phyloP scores from a whole-genome alignment of 2,329 filamentous ascomycete species.

The Talaromyces rugulosus region DNA sequence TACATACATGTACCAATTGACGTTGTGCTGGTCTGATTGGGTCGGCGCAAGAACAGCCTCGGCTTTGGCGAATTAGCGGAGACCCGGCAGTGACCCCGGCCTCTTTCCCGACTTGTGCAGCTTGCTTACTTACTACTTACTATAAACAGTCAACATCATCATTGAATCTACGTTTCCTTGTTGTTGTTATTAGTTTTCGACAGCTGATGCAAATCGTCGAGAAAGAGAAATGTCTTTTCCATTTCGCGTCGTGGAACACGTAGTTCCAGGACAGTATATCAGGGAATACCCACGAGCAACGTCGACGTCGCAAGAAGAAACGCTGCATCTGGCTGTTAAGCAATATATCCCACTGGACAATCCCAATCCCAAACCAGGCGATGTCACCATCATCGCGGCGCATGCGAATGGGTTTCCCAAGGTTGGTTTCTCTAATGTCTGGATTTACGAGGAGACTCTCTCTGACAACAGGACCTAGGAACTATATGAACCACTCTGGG shows the following conservation, averaged over 20 bases:
- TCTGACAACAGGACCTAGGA: constrained; percentile 52
- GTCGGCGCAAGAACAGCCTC: not conserved
- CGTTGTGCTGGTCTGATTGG: not conserved
- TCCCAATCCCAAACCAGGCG: constrained; percentile 62
- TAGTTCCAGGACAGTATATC: constrained; percentile 70
- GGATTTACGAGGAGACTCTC: not conserved
- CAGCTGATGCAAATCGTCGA: not conserved
- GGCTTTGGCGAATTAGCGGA: not conserved
- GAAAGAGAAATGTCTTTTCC: constrained; percentile 2
- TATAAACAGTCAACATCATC: not conserved
- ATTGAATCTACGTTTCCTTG: not conserved
- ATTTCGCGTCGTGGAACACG: constrained; percentile 65
- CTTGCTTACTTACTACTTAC: too few relatives aligned
- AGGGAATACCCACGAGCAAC: constrained; percentile 75
- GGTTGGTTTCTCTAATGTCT: constrained; percentile 40
- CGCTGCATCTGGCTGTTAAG: constrained; percentile 71
- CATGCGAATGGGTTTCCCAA: constrained; percentile 95
- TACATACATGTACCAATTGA: not conserved
- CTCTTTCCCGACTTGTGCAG: not conserved
- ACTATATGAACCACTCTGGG: constrained; percentile 88
- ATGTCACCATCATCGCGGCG: constrained; percentile 78
- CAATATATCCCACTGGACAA: constrained; percentile 80
- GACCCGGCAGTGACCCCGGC: not conserved
- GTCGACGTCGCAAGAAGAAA: constrained; percentile 67
- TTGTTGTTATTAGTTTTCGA: not conserved